These are phyloP conservation scores for Sphagnum magellanicum DNA, from an alignment of 228 moss, liverwort and hornwort species.

Conservation along the genomic window DNA sequence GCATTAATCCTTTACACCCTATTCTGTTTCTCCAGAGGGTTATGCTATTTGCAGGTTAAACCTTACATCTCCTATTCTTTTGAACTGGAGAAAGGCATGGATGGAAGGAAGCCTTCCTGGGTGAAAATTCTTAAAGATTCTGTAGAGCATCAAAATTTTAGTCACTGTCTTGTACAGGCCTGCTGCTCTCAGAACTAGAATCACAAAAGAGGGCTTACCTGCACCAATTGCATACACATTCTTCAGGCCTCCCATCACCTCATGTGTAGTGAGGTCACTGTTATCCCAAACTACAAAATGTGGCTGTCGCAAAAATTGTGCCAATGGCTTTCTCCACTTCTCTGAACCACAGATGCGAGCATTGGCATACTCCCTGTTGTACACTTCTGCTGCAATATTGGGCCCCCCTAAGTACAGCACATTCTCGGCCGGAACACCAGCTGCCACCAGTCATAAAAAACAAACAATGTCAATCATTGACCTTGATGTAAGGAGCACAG, in stretches of 20 bases:
- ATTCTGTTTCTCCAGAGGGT: too few species aligned
- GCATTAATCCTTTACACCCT: too few species aligned
- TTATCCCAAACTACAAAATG: constrained; percentile 99
- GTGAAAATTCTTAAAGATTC: too few species aligned
- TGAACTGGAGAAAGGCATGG: too few species aligned
- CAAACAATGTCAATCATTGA: too few species aligned
- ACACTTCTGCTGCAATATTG: constrained; percentile 94
- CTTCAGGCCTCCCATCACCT: constrained; percentile 98
- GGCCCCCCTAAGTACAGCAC: constrained; percentile 93
- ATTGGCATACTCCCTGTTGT: constrained; percentile 93
- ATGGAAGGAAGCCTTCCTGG: too few species aligned
- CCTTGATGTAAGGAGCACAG: too few species aligned
- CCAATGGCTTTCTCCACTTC: constrained; percentile 86
- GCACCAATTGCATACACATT: constrained; percentile 99
- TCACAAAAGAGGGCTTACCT: constrained; percentile 31
- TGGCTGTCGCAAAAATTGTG: constrained; percentile 85
- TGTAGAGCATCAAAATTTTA: too few species aligned
- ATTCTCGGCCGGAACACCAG: constrained; percentile 52
- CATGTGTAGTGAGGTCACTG: constrained; percentile 88
- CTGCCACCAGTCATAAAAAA: constrained; percentile 9
- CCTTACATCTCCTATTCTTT: too few species aligned
- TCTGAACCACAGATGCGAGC: constrained; percentile 94
- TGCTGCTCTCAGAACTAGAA: neutral
- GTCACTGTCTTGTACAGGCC: too few species aligned
- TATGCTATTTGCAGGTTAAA: too few species aligned